Evolutionary conservation across 78 protist species (phyloP).

Genomic region (Trichosphaerium sp.): DNA sequence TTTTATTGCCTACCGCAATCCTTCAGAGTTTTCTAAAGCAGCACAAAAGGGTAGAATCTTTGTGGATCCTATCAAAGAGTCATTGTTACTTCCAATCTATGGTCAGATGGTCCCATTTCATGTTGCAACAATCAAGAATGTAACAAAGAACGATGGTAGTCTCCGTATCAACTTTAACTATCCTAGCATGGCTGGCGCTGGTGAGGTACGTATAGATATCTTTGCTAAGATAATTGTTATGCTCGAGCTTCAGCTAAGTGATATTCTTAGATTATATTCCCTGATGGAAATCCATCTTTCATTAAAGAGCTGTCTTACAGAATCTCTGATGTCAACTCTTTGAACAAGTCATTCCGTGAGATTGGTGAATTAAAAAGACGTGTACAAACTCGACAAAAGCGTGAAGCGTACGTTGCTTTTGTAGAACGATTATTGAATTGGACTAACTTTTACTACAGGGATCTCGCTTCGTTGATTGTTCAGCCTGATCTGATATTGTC

Average conservation of each 20-base stretch:
- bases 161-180: slow-evolving; percentile 69
- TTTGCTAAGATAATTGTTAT: neutral
- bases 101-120: slow-evolving; percentile 86
- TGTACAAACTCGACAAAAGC: no score
- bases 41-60: slow-evolving; percentile 36
- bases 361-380: no score
- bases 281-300: neutral
- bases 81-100: slow-evolving; percentile 72
- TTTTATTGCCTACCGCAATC: no score
- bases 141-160: slow-evolving; percentile 42
- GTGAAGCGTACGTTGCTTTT: no score
- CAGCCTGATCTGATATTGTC: no score
- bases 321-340: slow-evolving; percentile 5
- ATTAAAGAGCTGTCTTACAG: slow-evolving; percentile 65
- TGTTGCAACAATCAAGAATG: slow-evolving; percentile 65
- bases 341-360: slow-evolving; percentile 17
- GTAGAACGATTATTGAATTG: no score
- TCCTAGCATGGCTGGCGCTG: slow-evolving; percentile 5
- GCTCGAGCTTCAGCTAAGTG: neutral
- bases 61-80: slow-evolving; percentile 48
- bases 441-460: no score
- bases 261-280: neutral
- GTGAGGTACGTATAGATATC: neutral
- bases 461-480: no score
- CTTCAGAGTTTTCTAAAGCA: no score